Evolutionary conservation across 176 grass and related monocot species (phyloP).

Genomic region (Bromus sterilis): DNA sequence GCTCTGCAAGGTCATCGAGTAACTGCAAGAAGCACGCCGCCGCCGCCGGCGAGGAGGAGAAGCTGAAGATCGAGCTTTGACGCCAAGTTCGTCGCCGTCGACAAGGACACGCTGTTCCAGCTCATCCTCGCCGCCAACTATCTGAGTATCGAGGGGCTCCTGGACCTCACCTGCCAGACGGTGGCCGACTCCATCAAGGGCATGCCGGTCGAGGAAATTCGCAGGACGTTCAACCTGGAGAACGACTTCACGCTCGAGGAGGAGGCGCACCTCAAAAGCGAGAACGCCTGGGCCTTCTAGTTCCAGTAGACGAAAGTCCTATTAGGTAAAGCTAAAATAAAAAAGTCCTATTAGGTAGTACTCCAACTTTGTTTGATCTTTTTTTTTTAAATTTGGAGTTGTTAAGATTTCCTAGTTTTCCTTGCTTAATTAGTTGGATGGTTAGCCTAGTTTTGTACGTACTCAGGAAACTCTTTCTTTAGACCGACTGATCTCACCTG

Average conservation of each 20-base stretch:
- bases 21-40: slow-evolving; percentile 60
- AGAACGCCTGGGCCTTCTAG: background rate
- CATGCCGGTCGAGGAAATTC: background rate
- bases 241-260: background rate
- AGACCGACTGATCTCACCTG: too few species aligned
- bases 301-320: too few species aligned
- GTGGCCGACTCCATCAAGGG: background rate
- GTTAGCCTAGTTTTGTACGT: too few species aligned
- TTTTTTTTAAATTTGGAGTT: too few species aligned
- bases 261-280: background rate
- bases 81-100: background rate
- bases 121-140: background rate
- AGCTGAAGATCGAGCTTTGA: background rate
- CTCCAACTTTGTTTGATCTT: too few species aligned
- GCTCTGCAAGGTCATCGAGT: slow-evolving; percentile 57
- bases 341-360: too few species aligned
- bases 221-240: background rate
- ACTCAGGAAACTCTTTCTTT: too few species aligned
- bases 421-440: too few species aligned
- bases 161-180: background rate
- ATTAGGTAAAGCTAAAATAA: too few species aligned
- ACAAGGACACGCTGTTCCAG: background rate
- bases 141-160: background rate
- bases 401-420: too few species aligned
- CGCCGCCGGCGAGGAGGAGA: background rate